phyloP scores from a whole-genome alignment of 352 stramenopile species.

The Thraustochytrium striatum region DNA sequence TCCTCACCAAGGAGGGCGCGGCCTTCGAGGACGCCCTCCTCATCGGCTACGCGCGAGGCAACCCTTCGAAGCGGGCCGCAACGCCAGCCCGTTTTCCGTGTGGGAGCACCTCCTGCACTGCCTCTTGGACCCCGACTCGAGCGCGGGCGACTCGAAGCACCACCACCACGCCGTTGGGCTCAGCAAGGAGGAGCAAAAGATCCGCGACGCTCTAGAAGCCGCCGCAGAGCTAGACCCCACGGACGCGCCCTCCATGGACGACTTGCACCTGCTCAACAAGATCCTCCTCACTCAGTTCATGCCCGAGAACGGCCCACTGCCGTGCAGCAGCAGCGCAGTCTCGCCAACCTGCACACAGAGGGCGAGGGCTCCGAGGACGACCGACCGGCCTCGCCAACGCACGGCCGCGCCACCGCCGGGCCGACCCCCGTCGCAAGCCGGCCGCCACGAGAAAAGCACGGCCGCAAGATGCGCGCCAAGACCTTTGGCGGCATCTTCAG shows the following conservation, averaged over 20 bases:
- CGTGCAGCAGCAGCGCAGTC: no score
- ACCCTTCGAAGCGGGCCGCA: constrained; percentile 13
- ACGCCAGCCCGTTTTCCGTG: constrained; percentile 13
- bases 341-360: no score
- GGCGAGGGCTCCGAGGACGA: no score
- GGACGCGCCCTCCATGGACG: background rate
- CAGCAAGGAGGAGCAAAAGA: background rate
- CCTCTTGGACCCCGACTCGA: background rate
- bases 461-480: no score
- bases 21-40: constrained; percentile 12
- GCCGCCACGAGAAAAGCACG: no score
- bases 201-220: background rate
- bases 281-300: constrained; percentile 23
- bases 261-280: constrained; percentile 21
- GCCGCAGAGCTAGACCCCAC: background rate
- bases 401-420: no score
- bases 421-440: no score
- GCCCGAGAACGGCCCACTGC: no score
- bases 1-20: background rate
- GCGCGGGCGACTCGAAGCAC: no score
- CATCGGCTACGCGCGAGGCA: constrained; percentile 37
- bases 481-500: no score
- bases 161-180: background rate
- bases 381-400: no score
- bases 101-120: constrained; percentile 21